Conservation (phyloP, 148 eudicot genomes). For the Arbutus unedo region DNA sequence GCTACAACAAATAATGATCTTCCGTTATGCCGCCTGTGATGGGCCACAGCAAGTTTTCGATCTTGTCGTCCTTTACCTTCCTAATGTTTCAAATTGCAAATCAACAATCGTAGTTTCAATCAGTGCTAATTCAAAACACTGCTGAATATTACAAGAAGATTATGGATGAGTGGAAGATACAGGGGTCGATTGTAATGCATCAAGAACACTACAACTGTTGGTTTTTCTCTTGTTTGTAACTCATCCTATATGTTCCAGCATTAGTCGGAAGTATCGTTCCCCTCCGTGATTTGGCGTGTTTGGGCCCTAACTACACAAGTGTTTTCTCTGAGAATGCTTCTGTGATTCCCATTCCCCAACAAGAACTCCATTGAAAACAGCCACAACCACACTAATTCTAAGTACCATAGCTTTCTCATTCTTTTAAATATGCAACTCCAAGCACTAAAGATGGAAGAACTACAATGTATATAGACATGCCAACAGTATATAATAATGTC, state of each 20-base stretch:
- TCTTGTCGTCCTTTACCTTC: constrained; percentile 92
- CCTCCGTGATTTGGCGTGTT: no score
- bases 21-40: constrained; percentile 64
- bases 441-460: background rate
- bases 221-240: no score
- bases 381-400: background rate
- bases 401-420: background rate
- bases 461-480: background rate
- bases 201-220: background rate
- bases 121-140: background rate
- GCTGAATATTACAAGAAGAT: background rate
- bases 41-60: constrained; percentile 85
- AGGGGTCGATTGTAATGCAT: background rate
- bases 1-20: constrained; percentile 70
- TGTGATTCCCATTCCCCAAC: no score
- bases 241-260: no score
- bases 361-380: background rate
- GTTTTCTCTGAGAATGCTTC: no score
- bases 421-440: background rate
- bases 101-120: background rate
- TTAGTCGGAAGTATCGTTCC: no score
- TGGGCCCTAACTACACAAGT: no score
- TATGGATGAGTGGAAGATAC: background rate
- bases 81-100: constrained; percentile 26
- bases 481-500: background rate